phyloP scores from a whole-genome alignment of 148 eudicot genomes.

The Rhododendron ovatum region DNA sequence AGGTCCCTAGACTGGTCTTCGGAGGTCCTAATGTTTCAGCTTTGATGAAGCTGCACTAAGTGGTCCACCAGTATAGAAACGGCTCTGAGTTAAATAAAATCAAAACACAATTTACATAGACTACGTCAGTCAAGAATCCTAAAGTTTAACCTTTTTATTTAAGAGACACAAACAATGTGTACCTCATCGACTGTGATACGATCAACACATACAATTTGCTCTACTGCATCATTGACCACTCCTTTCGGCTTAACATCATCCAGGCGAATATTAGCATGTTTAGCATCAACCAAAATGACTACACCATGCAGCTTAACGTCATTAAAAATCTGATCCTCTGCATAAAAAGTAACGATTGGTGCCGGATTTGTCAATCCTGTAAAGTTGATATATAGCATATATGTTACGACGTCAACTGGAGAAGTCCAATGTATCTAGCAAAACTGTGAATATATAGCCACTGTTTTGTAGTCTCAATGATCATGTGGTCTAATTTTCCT shows the following conservation, averaged over 20 bases:
- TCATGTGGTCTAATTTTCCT: slow-evolving; percentile 92
- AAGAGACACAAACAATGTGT: neutral
- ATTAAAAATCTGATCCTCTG: slow-evolving; percentile 78
- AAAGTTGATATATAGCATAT: slow-evolving; percentile 6
- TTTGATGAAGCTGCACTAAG: neutral
- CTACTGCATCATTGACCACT: slow-evolving; percentile 84
- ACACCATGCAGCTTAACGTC: slow-evolving; percentile 92
- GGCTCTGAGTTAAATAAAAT: neutral
- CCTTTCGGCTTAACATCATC: slow-evolving; percentile 85
- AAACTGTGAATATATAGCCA: neutral
- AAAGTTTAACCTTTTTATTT: too few species aligned
- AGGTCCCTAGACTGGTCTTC: neutral
- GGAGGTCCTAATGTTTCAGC: neutral
- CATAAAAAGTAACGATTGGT: slow-evolving; percentile 95
- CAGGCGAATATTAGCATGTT: slow-evolving; percentile 67
- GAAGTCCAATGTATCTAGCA: neutral
- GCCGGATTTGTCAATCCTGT: slow-evolving; percentile 96
- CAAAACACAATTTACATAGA: neutral
- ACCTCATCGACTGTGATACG: slow-evolving; percentile 88
- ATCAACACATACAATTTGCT: slow-evolving; percentile 81
- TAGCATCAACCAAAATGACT: slow-evolving; percentile 93
- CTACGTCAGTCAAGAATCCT: too few species aligned
- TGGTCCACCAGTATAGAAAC: neutral
- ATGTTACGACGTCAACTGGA: neutral
- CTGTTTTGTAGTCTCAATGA: slow-evolving; percentile 93